These are phyloP conservation scores for Schwanniomyces polymorphus DNA, from an alignment of 805 yeast species.

Conservation along the genomic window DNA sequence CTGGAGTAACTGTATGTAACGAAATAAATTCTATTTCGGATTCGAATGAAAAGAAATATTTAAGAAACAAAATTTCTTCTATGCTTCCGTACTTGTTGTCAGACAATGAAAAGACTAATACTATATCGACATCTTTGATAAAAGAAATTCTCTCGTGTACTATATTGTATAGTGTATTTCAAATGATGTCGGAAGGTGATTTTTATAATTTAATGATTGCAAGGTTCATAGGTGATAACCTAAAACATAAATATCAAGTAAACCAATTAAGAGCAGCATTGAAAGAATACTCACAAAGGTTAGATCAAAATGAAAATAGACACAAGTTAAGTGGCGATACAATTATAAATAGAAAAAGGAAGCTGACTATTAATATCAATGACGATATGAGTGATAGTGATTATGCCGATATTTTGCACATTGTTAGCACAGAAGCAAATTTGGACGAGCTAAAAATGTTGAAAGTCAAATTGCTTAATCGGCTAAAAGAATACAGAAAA, in stretches of 20 bases:
- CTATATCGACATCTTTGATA: conserved; percentile 48
- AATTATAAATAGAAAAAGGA: neutral
- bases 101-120: conserved; percentile 44
- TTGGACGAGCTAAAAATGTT: conserved; percentile 48
- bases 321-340: neutral
- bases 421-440: conserved; percentile 14
- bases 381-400: conserved; percentile 9
- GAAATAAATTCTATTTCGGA: conserved; percentile 13
- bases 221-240: conserved; percentile 56
- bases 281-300: conserved; percentile 54
- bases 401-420: conserved; percentile 13
- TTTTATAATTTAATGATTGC: conserved; percentile 70
- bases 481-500: conserved; percentile 40
- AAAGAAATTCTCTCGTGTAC: conserved; percentile 63
- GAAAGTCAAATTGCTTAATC: conserved; percentile 47
- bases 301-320: neutral
- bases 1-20: conserved; percentile 45
- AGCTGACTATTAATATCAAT: neutral
- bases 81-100: conserved; percentile 55
- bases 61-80: conserved; percentile 40
- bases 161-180: conserved; percentile 49
- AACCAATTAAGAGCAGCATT: conserved; percentile 68
- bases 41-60: conserved; percentile 48
- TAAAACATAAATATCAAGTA: conserved; percentile 76
- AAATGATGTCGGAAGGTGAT: conserved; percentile 68